Evolutionary conservation across 225 moss, liverwort and hornwort genomes (phyloP).

Genomic region (Thuidium tamariscinum): DNA sequence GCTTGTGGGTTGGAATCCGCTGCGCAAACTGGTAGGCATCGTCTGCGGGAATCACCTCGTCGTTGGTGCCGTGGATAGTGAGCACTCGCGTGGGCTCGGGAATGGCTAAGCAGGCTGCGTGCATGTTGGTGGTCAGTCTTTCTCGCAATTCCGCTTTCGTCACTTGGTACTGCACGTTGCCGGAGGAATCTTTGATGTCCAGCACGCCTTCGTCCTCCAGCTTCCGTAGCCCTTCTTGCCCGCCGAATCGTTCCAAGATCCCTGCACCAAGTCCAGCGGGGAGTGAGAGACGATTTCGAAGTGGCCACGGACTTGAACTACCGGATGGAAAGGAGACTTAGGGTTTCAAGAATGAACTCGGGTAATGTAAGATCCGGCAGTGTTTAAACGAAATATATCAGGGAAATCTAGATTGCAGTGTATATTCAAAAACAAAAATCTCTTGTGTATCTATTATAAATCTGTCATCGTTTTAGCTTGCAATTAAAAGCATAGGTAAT

Average conservation of each 20-base stretch:
- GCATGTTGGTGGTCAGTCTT: slow-evolving; percentile 75
- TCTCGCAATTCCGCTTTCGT: slow-evolving; percentile 65
- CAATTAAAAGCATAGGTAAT: neutral
- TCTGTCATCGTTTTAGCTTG: neutral
- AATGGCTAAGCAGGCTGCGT: slow-evolving; percentile 50
- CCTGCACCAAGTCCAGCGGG: slow-evolving; percentile 6
- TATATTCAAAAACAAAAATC: neutral
- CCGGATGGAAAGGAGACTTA: neutral
- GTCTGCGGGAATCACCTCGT: slow-evolving; percentile 42
- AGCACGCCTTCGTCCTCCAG: slow-evolving; percentile 69
- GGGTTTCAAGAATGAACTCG: neutral
- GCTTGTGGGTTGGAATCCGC: slow-evolving; percentile 40
- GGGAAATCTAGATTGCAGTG: neutral
- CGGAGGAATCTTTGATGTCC: slow-evolving; percentile 56
- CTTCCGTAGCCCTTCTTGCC: slow-evolving; percentile 59
- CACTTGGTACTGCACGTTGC: slow-evolving; percentile 59
- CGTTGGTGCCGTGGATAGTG: slow-evolving; percentile 36
- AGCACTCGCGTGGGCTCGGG: slow-evolving; percentile 56
- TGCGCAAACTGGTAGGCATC: slow-evolving; percentile 56
- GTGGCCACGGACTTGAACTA: neutral
- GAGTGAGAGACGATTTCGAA: neutral
- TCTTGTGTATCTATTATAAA: neutral
- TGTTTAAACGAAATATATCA: neutral
- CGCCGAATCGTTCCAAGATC: slow-evolving; percentile 42
- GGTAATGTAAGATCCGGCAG: neutral